phyloP scores from a whole-genome alignment of 257 asterid species.

The Plantago major region DNA sequence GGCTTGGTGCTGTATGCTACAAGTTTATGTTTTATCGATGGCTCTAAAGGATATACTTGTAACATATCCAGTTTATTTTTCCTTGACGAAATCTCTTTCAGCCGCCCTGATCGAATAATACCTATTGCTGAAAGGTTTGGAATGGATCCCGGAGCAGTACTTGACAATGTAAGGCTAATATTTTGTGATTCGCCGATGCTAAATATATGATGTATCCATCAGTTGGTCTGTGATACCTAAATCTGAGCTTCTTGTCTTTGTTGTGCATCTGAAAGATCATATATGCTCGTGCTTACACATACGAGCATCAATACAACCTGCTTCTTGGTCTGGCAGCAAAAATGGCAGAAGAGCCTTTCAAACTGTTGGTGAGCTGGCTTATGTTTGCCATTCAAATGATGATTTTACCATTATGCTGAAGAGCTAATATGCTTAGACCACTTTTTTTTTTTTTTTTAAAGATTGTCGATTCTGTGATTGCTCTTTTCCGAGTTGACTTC shows the following conservation, averaged over 20 bases:
- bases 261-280: conserved; percentile 51
- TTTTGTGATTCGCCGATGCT: conserved; percentile 9
- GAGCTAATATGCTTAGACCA: conserved; percentile 16
- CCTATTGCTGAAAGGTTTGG: conserved; percentile 98
- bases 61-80: conserved; percentile 5
- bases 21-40: not conserved
- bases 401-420: conserved; percentile 9
- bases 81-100: conserved; percentile 41
- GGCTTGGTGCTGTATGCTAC: conserved; percentile 3
- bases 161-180: conserved; percentile 66
- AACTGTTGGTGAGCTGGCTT: conserved; percentile 68
- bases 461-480: conserved; percentile 97
- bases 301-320: conserved; percentile 95
- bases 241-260: conserved; percentile 3
- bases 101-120: conserved; percentile 94
- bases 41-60: not conserved
- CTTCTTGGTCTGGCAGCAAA: conserved; percentile 97
- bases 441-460: conserved; percentile 29
- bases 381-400: conserved; percentile 7
- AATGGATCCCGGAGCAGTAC: conserved; percentile 99
- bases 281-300: conserved; percentile 97
- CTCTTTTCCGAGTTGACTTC: conserved; percentile 94
- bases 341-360: conserved; percentile 99
- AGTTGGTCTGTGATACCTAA: conserved; percentile 8
- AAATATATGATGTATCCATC: not conserved